Conservation (phyloP, 257 asterid species). For the Vinca minor region DNA sequence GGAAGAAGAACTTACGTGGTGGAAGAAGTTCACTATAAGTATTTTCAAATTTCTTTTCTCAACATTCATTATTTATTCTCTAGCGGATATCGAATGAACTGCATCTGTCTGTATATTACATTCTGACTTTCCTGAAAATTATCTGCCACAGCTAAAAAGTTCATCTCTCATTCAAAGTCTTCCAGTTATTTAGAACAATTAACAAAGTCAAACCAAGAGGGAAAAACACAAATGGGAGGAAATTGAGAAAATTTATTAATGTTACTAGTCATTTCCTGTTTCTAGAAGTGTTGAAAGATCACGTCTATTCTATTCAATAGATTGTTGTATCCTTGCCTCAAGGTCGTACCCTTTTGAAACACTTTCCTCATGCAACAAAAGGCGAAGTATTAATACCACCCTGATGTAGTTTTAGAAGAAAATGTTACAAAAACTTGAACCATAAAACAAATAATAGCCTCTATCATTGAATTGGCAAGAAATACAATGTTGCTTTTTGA, state of each 20-base stretch:
- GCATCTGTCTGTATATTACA: slow-evolving; percentile 23
- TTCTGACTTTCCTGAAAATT: slow-evolving; percentile 25
- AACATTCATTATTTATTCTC: slow-evolving; percentile 27
- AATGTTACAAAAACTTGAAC: background rate
- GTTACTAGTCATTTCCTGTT: slow-evolving; percentile 44
- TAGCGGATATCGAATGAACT: slow-evolving; percentile 29
- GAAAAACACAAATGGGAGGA: background rate
- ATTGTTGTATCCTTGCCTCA: slow-evolving; percentile 19
- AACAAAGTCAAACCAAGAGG: slow-evolving; percentile 5
- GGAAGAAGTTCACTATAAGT: too few relatives aligned
- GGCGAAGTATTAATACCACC: slow-evolving; percentile 32
- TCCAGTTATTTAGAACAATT: slow-evolving; percentile 27
- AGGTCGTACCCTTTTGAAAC: slow-evolving; percentile 19
- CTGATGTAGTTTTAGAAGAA: slow-evolving; percentile 12
- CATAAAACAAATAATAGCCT: background rate
- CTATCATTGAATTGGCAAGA: too few relatives aligned
- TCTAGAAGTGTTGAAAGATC: slow-evolving; percentile 33
- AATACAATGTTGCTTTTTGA: too few relatives aligned
- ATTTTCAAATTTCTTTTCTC: too few relatives aligned
- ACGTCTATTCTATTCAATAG: slow-evolving; percentile 26
- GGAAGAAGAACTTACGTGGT: too few relatives aligned
- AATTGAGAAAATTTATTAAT: background rate
- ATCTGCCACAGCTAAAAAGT: slow-evolving; percentile 19
- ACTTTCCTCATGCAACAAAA: slow-evolving; percentile 30
- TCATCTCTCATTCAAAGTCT: slow-evolving; percentile 38